Percentiles rank a stretch among this genome's conserved stretches.
phyloP scores from a whole-genome alignment of 2,329 filamentous ascomycete species.

The Zelopaecilomyces penicillatus region DNA sequence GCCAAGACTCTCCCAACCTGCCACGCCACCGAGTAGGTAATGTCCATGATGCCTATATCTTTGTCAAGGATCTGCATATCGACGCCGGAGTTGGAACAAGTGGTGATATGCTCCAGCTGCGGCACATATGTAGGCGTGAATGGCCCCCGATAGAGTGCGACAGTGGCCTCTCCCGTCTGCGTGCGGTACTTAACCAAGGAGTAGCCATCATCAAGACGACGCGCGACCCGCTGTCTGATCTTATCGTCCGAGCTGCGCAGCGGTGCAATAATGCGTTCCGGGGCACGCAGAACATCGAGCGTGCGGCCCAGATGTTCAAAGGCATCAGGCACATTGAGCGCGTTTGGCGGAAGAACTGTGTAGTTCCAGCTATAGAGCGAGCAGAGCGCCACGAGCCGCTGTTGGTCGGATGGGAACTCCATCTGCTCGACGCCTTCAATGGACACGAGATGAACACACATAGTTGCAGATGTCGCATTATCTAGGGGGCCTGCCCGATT shows the following conservation, averaged over 20 bases:
- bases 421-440: conserved; percentile 27
- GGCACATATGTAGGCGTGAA: conserved; percentile 22
- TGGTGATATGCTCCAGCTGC: not conserved
- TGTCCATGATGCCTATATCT: conserved; percentile 31
- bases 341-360: conserved; percentile 22
- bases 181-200: conserved; percentile 24
- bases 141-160: conserved; percentile 29
- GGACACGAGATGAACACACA: conserved; percentile 28
- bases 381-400: conserved; percentile 21
- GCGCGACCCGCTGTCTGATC: not conserved
- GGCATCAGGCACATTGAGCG: conserved; percentile 24
- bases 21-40: conserved; percentile 36
- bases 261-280: not conserved
- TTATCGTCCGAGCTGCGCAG: not conserved
- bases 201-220: conserved; percentile 29
- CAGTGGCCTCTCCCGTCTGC: conserved; percentile 31
- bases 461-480: conserved; percentile 14
- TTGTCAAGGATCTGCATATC: conserved; percentile 33
- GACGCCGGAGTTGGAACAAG: conserved; percentile 22
- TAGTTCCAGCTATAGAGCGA: conserved; percentile 34
- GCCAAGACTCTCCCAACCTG: conserved; percentile 31
- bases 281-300: conserved; percentile 5
- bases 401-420: conserved; percentile 6
- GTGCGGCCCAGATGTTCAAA: conserved; percentile 18
- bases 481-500: conserved; percentile 24